Evolutionary conservation across 306 rosid genomes (phyloP), one percentile per base, ranked within the genome.

Genomic region (Prunus mume): DNA sequence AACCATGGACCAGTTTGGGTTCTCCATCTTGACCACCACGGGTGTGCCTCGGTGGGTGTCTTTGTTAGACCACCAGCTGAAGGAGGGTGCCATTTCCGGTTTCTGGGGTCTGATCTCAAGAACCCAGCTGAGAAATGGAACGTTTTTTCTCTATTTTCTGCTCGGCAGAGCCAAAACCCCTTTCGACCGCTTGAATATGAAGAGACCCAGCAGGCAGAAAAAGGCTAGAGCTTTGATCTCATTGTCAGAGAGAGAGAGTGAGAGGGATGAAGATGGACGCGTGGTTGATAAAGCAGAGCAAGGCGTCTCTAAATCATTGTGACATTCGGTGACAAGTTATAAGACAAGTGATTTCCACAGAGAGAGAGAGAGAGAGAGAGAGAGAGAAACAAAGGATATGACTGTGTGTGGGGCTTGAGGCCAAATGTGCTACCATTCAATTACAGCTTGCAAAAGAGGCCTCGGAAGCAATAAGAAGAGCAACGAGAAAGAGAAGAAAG

Each of bases 1-100:
- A 14, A 90, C 97, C 97, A 95, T 91, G 14, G 97, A 91, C 93
- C 93, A 95, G 82, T 92, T 95, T 0, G 99, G 97, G 28, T 92
- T 95, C 77, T 95, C 97, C 99, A 95, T 95, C 80, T 92, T 95
- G 17, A 95, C 97, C 58, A 92, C 97, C 68, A 95, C 98, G 3
- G 99, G 98, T n/a, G 98, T 95, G 67, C 97, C 97, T 1, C 88
- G 79, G 70, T 84, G 97, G 74, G 76, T 56, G 43, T 95, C 92
- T 41, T 92, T 89, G 12, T 45, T 74, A 30, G 45, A 86, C 83
- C 93, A 91, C 99, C 98, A 91, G 67, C 87, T 79, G 73, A 87
- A 93, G 74, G 83, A 81, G 15, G 93, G 86, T 18, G 95, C 86
- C 96, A 92, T 95, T 83, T 60, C 76, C 8, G 22, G 32, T 93